These are phyloP conservation scores for Carex myosuroides DNA, from an alignment of 176 grass and related monocot genomes.

Conservation along the genomic window DNA sequence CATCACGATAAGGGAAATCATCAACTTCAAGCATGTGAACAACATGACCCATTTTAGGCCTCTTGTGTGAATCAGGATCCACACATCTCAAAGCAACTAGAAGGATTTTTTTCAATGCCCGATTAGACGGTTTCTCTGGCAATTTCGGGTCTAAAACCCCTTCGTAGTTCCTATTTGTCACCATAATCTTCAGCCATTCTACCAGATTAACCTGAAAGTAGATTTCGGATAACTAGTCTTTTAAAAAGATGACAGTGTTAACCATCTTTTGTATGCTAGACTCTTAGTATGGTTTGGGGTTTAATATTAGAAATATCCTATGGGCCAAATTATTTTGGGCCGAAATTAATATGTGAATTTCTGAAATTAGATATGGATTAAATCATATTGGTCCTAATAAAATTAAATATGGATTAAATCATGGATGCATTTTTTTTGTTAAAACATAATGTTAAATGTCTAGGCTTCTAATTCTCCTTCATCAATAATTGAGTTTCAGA, in stretches of 20 bases:
- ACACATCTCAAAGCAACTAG: constrained; percentile 83
- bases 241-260: not conserved
- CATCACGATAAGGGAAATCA: constrained; percentile 88
- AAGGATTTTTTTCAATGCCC: constrained; percentile 79
- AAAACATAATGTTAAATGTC: not conserved
- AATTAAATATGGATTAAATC: no score
- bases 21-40: constrained; percentile 99
- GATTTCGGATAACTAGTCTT: not conserved
- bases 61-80: constrained; percentile 84
- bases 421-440: not conserved
- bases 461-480: not conserved
- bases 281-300: not conserved
- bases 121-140: constrained; percentile 65
- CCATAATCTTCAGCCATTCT: constrained; percentile 93
- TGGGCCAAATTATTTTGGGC: no score
- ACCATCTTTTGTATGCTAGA: not conserved
- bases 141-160: constrained; percentile 70
- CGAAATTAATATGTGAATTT: no score
- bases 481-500: not conserved
- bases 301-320: no score
- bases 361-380: no score
- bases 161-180: constrained; percentile 70
- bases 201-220: constrained; percentile 74
- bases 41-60: constrained; percentile 94
- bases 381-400: no score